These are phyloP conservation scores for Dothiorella sarmentorum DNA, from an alignment of 2,329 filamentous ascomycete genomes.

Conservation along the genomic window DNA sequence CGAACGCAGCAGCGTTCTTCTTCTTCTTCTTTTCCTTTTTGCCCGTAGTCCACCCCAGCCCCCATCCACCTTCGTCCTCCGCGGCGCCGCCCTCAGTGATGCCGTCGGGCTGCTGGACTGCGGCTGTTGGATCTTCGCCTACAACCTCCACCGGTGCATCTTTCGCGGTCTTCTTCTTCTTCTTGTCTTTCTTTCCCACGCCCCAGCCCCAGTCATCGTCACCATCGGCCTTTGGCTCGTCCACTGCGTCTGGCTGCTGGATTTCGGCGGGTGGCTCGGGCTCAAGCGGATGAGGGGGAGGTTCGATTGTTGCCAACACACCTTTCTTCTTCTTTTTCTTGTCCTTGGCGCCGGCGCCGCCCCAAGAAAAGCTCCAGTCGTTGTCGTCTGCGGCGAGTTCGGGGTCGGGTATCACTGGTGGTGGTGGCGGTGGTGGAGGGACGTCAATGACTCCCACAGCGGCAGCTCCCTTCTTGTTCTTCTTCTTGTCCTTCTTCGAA, in stretches of 20 bases:
- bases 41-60: background rate
- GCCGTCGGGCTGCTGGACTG: constrained; percentile 16
- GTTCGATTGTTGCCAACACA: constrained; percentile 26
- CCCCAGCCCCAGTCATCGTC: constrained; percentile 19
- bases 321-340: constrained; percentile 38
- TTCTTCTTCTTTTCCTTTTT: constrained; percentile 19
- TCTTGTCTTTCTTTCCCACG: constrained; percentile 26
- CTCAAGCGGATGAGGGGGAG: background rate
- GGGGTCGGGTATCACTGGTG: background rate
- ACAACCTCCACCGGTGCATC: constrained; percentile 16
- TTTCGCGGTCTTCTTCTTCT: constrained; percentile 30
- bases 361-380: constrained; percentile 29
- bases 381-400: constrained; percentile 18
- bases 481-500: constrained; percentile 39
- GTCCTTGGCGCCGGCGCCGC: constrained; percentile 25
- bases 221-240: constrained; percentile 10
- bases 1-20: constrained; percentile 10
- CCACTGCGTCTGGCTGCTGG: constrained; percentile 8
- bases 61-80: constrained; percentile 4
- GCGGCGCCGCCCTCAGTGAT: constrained; percentile 4
- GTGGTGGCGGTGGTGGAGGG: background rate
- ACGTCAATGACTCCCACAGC: constrained; percentile 20
- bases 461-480: constrained; percentile 47
- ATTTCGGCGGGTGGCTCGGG: constrained; percentile 33
- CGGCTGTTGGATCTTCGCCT: background rate